Evolutionary conservation across 164 flowering plant species (phyloP).

Genomic region (Aristolochia fimbriata): DNA sequence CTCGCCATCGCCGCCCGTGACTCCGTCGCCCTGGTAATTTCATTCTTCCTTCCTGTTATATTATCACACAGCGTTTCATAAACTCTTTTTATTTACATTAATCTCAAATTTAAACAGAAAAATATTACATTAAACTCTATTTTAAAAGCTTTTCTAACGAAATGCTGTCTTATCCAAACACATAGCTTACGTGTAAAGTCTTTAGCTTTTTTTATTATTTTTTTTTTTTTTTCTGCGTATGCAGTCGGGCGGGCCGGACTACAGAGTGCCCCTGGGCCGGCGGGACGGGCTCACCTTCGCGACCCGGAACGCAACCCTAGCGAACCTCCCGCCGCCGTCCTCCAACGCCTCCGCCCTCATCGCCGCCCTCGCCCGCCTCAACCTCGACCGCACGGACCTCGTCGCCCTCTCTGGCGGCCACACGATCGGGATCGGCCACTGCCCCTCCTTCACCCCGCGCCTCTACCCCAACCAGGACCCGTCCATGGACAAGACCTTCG

Average conservation of each 20-base stretch:
- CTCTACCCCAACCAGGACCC: slow-evolving; percentile 52
- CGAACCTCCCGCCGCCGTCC: slow-evolving; percentile 35
- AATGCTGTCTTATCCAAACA: too few species aligned
- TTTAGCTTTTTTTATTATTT: too few species aligned
- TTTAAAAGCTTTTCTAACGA: too few species aligned
- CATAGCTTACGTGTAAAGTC: too few species aligned
- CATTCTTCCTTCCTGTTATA: too few species aligned
- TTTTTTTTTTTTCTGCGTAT: neutral
- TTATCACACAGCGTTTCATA: too few species aligned
- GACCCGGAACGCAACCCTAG: slow-evolving; percentile 22
- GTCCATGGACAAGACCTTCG: slow-evolving; percentile 18
- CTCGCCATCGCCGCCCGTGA: slow-evolving; percentile 50
- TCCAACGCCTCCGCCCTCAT: slow-evolving; percentile 22
- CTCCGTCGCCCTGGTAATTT: slow-evolving; percentile 31
- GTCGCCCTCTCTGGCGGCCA: slow-evolving; percentile 75
- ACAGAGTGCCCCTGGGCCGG: slow-evolving; percentile 46
- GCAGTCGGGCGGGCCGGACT: slow-evolving; percentile 61
- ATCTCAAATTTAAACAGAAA: too few species aligned
- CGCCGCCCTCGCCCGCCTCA: slow-evolving; percentile 23
- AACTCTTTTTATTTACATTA: too few species aligned
- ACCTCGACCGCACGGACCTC: slow-evolving; percentile 35
- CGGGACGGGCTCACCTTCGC: slow-evolving; percentile 49
- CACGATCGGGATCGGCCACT: slow-evolving; percentile 59
- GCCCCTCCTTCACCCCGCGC: slow-evolving; percentile 41
- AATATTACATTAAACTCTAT: too few species aligned